Evolutionary conservation across 2,329 filamentous ascomycete genomes (phyloP).

Genomic region (Xylariales sp.): DNA sequence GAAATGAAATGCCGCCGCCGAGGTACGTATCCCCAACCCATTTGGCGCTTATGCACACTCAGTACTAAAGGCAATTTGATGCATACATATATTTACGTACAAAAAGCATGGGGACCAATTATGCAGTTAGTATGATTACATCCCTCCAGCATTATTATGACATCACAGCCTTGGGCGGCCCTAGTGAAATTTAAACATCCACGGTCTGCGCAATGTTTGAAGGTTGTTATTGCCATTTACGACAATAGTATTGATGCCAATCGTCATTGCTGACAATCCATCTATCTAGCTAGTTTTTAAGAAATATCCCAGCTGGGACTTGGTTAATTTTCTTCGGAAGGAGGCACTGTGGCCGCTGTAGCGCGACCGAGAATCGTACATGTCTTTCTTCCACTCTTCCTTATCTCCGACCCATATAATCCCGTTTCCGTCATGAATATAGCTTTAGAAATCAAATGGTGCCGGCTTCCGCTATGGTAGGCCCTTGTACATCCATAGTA

Average conservation of each 20-base stretch:
- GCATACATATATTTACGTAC: no score
- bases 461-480: not conserved
- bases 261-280: conserved; percentile 1
- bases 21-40: no score
- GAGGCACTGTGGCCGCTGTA: not conserved
- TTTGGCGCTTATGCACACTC: no score
- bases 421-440: not conserved
- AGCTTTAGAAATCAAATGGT: not conserved
- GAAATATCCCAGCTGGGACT: not conserved
- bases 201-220: no score
- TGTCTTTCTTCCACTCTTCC: not conserved
- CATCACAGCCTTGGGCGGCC: no score
- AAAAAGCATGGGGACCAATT: no score
- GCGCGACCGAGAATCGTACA: not conserved
- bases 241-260: conserved; percentile 1
- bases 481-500: not conserved
- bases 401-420: not conserved
- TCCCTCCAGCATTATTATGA: no score
- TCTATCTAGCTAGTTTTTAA: not conserved
- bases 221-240: no score
- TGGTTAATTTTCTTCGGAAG: not conserved
- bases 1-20: no score
- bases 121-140: no score
- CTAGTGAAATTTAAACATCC: no score
- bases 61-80: no score